Conservation (phyloP, 768 basidiomycete genomes). For the Trametes maxima region DNA sequence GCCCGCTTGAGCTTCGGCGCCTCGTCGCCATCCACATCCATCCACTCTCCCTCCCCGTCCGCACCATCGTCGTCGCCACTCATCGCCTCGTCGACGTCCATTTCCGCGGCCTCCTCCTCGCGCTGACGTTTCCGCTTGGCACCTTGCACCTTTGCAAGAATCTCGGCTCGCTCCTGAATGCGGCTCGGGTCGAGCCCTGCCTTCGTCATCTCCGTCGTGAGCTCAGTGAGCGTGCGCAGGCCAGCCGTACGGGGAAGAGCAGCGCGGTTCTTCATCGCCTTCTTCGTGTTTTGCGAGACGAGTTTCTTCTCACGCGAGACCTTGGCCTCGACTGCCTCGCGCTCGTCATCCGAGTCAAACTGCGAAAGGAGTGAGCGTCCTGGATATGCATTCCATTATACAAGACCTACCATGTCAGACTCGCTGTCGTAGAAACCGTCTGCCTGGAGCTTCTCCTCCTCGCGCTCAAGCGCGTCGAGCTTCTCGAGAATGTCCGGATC, state of each 20-base stretch:
- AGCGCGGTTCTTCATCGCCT: slow-evolving; percentile 84
- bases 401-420: slow-evolving; percentile 70
- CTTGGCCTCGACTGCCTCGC: slow-evolving; percentile 67
- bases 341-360: slow-evolving; percentile 69
- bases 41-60: slow-evolving; percentile 48
- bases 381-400: background rate
- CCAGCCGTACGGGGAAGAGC: slow-evolving; percentile 76
- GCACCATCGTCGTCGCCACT: slow-evolving; percentile 34
- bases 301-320: slow-evolving; percentile 66
- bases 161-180: slow-evolving; percentile 85
- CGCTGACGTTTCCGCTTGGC: slow-evolving; percentile 70
- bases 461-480: slow-evolving; percentile 94
- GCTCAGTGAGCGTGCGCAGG: slow-evolving; percentile 66
- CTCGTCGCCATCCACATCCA: slow-evolving; percentile 44
- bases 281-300: slow-evolving; percentile 76
- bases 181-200: slow-evolving; percentile 88
- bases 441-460: slow-evolving; percentile 91
- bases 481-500: slow-evolving; percentile 97
- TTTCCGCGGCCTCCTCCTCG: slow-evolving; percentile 61
- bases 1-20: slow-evolving; percentile 56
- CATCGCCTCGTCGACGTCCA: slow-evolving; percentile 59
- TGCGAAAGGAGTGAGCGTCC: slow-evolving; percentile 19
- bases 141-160: slow-evolving; percentile 74
- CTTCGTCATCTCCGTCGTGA: slow-evolving; percentile 79
- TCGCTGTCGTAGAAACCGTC: slow-evolving; percentile 96